These are phyloP conservation scores for Rubia peregrina DNA, from an alignment of 305 asterid genomes.

Conservation along the genomic window DNA sequence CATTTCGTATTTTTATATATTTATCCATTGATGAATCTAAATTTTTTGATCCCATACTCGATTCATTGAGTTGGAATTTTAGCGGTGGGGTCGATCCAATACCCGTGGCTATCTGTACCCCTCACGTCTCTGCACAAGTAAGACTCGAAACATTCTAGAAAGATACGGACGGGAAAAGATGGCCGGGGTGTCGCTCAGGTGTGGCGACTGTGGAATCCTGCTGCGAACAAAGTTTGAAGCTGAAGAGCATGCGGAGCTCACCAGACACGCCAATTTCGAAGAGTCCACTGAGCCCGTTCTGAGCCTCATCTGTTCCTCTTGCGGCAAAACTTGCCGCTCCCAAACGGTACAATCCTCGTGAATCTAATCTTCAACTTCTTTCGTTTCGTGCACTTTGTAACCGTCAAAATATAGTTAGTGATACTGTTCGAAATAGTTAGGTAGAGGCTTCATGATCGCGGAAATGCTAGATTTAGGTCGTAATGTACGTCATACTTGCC, in stretches of 20 bases:
- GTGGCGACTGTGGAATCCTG: constrained; percentile 91
- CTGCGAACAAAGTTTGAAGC: constrained; percentile 90
- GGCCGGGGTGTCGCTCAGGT: constrained; percentile 81
- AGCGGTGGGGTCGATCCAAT: too few relatives aligned
- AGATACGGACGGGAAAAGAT: constrained; percentile 24
- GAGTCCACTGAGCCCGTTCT: constrained; percentile 92
- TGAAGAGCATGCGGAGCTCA: constrained; percentile 88
- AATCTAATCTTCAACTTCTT: background rate
- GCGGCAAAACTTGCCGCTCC: constrained; percentile 94
- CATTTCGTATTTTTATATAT: too few relatives aligned
- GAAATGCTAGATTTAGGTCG: too few relatives aligned
- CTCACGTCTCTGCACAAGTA: background rate
- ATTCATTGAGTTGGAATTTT: too few relatives aligned
- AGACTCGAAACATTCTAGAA: background rate
- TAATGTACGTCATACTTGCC: background rate
- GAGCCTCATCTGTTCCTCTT: constrained; percentile 64
- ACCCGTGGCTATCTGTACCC: too few relatives aligned
- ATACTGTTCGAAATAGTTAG: background rate
- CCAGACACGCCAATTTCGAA: constrained; percentile 66
- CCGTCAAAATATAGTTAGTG: background rate
- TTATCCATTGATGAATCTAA: too few relatives aligned
- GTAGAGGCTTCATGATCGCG: background rate
- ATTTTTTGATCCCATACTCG: too few relatives aligned
- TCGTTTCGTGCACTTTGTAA: background rate
- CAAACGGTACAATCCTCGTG: constrained; percentile 45